Percentiles rank a stretch among this genome's conserved stretches.
Conservation (phyloP, 1,139 yeast genomes). For the Geotrichum reessii region DNA sequence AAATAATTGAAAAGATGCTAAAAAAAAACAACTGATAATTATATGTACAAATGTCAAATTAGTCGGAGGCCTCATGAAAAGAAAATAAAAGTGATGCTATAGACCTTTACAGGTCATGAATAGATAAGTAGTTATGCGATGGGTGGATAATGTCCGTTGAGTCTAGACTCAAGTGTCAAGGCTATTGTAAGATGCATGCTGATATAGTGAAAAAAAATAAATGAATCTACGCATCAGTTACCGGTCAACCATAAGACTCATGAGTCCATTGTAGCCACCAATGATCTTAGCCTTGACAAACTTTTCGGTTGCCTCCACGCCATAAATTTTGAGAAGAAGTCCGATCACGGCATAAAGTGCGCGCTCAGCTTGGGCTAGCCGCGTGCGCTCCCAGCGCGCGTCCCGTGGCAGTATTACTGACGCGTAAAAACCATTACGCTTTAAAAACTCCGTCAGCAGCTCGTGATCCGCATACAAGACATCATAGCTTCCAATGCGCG, state of each 20-base stretch:
- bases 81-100: not conserved
- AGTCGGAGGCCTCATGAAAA: not conserved
- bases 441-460: not conserved
- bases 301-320: not conserved
- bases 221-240: not conserved
- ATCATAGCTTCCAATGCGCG: not conserved
- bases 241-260: slow-evolving; percentile 6
- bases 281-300: slow-evolving; percentile 8
- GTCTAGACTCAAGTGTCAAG: not conserved
- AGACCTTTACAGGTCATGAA: not conserved
- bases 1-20: not conserved
- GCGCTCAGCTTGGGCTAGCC: slow-evolving; percentile 2
- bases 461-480: not conserved
- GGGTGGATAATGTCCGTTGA: not conserved
- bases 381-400: not conserved
- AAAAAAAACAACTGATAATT: not conserved
- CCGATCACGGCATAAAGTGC: slow-evolving; percentile 5
- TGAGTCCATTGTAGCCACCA: slow-evolving; percentile 11
- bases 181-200: not conserved
- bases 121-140: not conserved
- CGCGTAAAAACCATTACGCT: slow-evolving; percentile 1
- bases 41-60: slow-evolving; percentile 20
- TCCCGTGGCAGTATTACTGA: not conserved
- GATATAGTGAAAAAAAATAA: not conserved
- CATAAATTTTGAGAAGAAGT: not conserved